A percentile compares a stretch with the other conserved stretches of the same genome.
Evolutionary conservation across 2,329 filamentous ascomycete species (phyloP).

Genomic region (Thelonectria discophora): DNA sequence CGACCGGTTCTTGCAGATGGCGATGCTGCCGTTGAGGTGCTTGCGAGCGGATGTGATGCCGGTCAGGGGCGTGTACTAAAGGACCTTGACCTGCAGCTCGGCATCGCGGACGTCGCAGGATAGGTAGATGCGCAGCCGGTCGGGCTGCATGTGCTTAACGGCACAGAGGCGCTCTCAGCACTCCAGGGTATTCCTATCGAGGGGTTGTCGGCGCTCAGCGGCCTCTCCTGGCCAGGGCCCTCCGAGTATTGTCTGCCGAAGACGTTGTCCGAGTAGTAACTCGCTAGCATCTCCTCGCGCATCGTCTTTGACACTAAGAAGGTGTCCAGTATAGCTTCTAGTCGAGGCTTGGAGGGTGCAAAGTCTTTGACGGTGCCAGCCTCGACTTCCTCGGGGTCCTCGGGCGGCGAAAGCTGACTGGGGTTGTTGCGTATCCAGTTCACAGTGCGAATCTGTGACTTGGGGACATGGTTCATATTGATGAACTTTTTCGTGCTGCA

Average conservation of each 20-base stretch:
- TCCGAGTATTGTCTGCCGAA: too few relatives aligned
- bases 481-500: neutral
- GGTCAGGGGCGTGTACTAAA: constrained; percentile 1
- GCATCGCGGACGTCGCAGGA: neutral
- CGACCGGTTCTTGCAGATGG: neutral
- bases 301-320: neutral
- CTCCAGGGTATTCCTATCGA: neutral
- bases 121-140: neutral
- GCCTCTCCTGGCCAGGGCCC: too few relatives aligned
- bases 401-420: neutral
- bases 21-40: neutral
- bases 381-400: neutral
- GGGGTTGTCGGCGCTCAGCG: neutral
- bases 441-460: neutral
- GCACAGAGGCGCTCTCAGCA: neutral
- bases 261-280: neutral
- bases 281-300: neutral
- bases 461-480: neutral
- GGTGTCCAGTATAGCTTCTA: neutral
- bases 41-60: neutral
- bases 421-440: constrained; percentile 1
- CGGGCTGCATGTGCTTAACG: neutral
- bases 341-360: neutral
- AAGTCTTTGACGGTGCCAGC: neutral
- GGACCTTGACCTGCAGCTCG: constrained; percentile 2